These are phyloP conservation scores for Solanum hybrid DNA, from an alignment of 305 asterid species.

Conservation along the genomic window DNA sequence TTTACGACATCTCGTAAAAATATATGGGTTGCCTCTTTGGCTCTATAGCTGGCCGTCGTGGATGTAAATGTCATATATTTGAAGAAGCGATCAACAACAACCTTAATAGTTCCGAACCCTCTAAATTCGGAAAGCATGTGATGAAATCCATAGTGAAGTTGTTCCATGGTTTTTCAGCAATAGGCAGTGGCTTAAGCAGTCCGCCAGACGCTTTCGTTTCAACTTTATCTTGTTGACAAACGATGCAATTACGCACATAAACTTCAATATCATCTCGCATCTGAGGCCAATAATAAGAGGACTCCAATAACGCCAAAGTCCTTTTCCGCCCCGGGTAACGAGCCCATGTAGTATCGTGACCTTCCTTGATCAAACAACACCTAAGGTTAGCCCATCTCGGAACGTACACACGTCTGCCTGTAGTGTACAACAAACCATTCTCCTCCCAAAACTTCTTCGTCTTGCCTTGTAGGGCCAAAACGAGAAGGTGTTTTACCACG, in stretches of 20 bases:
- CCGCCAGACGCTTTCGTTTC: neutral
- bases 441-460: neutral
- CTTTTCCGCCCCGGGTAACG: rapidly evolving
- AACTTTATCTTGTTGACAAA: neutral
- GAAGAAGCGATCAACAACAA: neutral
- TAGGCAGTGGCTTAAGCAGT: neutral
- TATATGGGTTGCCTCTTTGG: too few relatives aligned
- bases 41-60: neutral
- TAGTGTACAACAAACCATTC: neutral
- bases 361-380: neutral
- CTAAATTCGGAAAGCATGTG: rapidly evolving
- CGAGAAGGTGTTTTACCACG: too few relatives aligned
- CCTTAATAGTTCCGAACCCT: neutral
- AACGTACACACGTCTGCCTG: neutral
- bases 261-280: neutral
- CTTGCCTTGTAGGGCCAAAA: too few relatives aligned
- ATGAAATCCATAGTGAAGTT: rapidly evolving
- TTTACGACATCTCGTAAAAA: too few relatives aligned
- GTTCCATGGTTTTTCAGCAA: neutral
- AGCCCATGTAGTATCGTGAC: neutral
- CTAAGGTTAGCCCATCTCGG: neutral
- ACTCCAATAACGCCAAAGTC: neutral
- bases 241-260: neutral
- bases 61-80: neutral
- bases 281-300: neutral